Conservation (phyloP, 2,329 filamentous ascomycete genomes). For the Zymoseptoria tritici region DNA sequence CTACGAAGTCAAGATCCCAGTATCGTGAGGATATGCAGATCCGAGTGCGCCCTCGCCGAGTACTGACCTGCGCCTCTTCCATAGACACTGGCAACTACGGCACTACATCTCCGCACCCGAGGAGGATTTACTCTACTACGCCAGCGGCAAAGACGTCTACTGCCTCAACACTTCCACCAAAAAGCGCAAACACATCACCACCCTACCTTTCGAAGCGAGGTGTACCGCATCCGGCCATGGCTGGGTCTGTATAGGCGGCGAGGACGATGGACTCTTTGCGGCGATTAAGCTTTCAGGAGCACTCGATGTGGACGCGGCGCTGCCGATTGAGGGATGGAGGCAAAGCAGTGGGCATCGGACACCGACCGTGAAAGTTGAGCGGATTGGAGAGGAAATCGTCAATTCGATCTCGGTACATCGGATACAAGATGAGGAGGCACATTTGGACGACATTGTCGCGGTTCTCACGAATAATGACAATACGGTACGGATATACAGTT, state of each 20-base stretch:
- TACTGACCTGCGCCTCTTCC: background rate
- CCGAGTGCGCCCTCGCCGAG: background rate
- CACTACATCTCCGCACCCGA: conserved; percentile 80
- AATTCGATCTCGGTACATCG: conserved; percentile 61
- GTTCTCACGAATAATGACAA: conserved; percentile 86
- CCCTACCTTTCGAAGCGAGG: conserved; percentile 63
- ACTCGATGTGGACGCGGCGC: conserved; percentile 49
- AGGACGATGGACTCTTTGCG: conserved; percentile 76
- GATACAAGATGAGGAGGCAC: conserved; percentile 44
- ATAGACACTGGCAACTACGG: conserved; percentile 78
- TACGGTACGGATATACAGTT: conserved; percentile 74
- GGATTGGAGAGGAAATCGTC: conserved; percentile 57
- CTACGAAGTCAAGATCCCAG: conserved; percentile 43
- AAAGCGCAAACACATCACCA: conserved; percentile 65
- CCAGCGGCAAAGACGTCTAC: conserved; percentile 58
- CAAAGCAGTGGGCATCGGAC: conserved; percentile 5
- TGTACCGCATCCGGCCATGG: conserved; percentile 81
- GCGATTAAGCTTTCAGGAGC: conserved; percentile 57
- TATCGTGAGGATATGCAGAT: conserved; percentile 34
- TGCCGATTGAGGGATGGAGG: conserved; percentile 43
- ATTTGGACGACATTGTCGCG: conserved; percentile 52
- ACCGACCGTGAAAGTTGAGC: conserved; percentile 47
- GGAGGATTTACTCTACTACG: conserved; percentile 75
- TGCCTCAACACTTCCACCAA: conserved; percentile 56
- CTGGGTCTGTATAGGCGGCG: conserved; percentile 84